Evolutionary conservation across 2,329 filamentous ascomycete genomes (phyloP).

Genomic region (Madurella fahalii): DNA sequence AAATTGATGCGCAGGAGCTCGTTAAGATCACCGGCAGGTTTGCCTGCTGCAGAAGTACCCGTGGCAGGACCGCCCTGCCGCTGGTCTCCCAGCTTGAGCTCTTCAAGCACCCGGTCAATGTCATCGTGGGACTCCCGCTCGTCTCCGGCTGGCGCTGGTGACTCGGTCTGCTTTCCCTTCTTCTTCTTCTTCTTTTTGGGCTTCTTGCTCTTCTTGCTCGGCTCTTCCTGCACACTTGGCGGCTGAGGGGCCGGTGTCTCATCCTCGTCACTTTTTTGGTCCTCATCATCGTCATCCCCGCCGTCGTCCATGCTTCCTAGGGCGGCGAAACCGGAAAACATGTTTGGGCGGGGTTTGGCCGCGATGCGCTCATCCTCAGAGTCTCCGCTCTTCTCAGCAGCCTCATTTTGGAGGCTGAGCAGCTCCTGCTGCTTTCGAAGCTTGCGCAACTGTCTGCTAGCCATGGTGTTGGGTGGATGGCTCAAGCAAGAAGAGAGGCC

Average conservation of each 20-base stretch:
- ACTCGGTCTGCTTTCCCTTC: slow-evolving; percentile 38
- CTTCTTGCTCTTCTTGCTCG: slow-evolving; percentile 36
- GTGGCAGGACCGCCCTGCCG: slow-evolving; percentile 7
- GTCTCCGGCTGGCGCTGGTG: slow-evolving; percentile 21
- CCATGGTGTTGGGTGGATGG: slow-evolving; percentile 36
- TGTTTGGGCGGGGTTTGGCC: slow-evolving; percentile 40
- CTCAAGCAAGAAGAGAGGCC: neutral
- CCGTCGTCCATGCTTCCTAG: slow-evolving; percentile 44
- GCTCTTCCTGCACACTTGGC: slow-evolving; percentile 19
- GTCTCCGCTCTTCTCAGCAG: slow-evolving; percentile 30
- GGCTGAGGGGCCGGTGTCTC: slow-evolving; percentile 8
- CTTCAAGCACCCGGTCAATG: slow-evolving; percentile 51
- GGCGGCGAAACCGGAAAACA: slow-evolving; percentile 49
- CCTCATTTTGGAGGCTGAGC: slow-evolving; percentile 33
- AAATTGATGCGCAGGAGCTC: slow-evolving; percentile 50
- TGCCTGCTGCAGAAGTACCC: neutral
- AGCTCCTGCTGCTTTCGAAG: slow-evolving; percentile 49
- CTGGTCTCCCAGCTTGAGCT: slow-evolving; percentile 40
- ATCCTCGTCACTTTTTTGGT: slow-evolving; percentile 23
- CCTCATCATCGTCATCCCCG: slow-evolving; percentile 34
- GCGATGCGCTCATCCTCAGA: slow-evolving; percentile 30
- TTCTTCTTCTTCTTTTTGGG: slow-evolving; percentile 34
- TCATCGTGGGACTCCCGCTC: slow-evolving; percentile 42
- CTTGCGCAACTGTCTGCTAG: slow-evolving; percentile 49
- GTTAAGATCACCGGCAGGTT: slow-evolving; percentile 10